Evolutionary conservation across 139 green algal species (phyloP).

Genomic region (Chlamydomonas applanata): DNA sequence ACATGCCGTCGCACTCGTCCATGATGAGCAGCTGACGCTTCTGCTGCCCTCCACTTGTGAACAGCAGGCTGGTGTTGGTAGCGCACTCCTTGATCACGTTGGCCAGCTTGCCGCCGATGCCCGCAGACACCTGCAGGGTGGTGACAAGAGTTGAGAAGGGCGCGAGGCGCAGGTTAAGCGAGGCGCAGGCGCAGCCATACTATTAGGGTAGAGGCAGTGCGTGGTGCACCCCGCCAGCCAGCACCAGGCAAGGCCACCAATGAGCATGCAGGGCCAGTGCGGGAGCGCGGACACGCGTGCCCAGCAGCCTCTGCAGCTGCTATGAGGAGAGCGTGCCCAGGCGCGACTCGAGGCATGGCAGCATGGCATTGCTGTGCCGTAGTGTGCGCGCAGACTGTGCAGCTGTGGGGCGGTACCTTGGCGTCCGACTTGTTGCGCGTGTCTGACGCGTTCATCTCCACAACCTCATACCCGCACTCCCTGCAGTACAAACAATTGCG

Average conservation of each 20-base stretch:
- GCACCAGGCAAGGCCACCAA: no score
- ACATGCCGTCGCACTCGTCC: constrained; percentile 99
- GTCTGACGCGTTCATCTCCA: constrained; percentile 96
- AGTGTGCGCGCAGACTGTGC: not conserved
- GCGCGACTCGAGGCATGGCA: no score
- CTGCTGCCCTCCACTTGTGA: not conserved
- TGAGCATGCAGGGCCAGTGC: no score
- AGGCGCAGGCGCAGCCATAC: no score
- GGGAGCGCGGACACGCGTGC: no score
- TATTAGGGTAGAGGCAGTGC: no score
- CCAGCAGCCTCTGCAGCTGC: no score
- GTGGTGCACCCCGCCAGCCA: no score
- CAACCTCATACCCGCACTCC: constrained; percentile 68
- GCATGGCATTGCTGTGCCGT: no score
- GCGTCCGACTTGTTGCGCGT: constrained; percentile 85
- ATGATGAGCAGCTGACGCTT: constrained; percentile 86
- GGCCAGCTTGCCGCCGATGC: constrained; percentile 79
- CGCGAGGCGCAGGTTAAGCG: no score
- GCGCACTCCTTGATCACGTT: constrained; percentile 94
- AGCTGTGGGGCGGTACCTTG: constrained; percentile 24
- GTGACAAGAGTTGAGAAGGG: no score
- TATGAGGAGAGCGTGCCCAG: no score
- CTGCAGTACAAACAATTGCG: constrained; percentile 33
- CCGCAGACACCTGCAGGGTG: constrained; percentile 45
- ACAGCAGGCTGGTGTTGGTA: constrained; percentile 69